phyloP scores from a whole-genome alignment of 331 rosid species.

The Rosa hybrid region DNA sequence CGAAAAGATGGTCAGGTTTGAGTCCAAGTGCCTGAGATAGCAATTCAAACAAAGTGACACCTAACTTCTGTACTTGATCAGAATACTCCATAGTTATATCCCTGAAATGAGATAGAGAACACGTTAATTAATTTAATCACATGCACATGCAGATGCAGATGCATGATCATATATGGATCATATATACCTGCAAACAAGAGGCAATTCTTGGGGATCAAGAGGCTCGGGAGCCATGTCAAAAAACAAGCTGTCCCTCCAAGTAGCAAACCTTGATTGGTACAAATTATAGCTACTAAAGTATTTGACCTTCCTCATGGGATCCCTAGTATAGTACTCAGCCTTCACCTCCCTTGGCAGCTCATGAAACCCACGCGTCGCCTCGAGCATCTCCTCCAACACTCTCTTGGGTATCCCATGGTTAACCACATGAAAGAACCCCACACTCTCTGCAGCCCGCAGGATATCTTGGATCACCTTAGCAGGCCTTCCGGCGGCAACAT shows the following conservation, averaged over 20 bases:
- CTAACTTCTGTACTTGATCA: neutral
- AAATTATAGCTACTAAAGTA: neutral
- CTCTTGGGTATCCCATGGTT: constrained; percentile 1
- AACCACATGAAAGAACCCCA: neutral
- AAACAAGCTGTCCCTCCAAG: constrained; percentile 5
- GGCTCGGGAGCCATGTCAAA: neutral
- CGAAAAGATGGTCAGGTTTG: neutral
- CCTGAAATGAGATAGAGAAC: neutral
- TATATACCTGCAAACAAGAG: neutral
- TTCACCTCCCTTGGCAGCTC: constrained; percentile 11
- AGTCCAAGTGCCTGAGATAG: constrained; percentile 5
- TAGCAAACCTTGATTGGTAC: neutral
- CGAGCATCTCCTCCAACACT: constrained; percentile 1
- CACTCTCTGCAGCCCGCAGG: neutral
- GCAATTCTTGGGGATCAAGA: constrained; percentile 2
- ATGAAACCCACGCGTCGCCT: neutral
- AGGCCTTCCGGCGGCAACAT: neutral
- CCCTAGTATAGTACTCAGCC: constrained; percentile 3
- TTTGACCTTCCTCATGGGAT: neutral
- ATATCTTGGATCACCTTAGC: neutral
- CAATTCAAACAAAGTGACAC: neutral
- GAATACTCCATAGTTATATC: neutral
- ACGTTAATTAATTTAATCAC: neutral
- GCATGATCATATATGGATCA: neutral
- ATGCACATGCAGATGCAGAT: neutral